Base-by-base conservation (phyloP, 192 early-diverging fungal species). In the Coemansia sp. region DNA sequence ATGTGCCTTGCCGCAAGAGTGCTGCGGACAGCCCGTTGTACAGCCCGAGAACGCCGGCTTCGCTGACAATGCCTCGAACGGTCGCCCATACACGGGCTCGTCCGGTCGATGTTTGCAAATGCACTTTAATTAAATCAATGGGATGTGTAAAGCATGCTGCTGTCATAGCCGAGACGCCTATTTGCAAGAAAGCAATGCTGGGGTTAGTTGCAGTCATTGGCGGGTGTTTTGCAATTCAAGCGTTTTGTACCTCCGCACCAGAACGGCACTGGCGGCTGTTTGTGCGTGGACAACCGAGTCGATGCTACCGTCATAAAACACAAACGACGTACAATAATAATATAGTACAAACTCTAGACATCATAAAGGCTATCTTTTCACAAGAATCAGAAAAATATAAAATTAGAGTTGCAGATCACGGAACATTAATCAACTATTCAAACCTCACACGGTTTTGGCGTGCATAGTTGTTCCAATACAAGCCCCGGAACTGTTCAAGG, bases 121-220 rank as follows among this genome's bases (percentile, higher is more conserved):
- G 88, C 32, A 98, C 96, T 69, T 98, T 96, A 53, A 91, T 82
- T 49, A 93, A 76, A 73, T 95, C 93, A 43, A 97, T 84, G 50
- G 91, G 89, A 76, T 96, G 90, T 2, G 87, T 89, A 32, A 91
- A 87, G 14, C 87, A 81, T 1, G 65, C 68, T n/a, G 78, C 78
- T 8, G 73, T 63, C 78, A 81, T 81, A 0, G 78, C 72, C 52
- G 78, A 70, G 24, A 81, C 72, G 25, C 78, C 78, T 81, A 70
- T 22, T 60, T 15, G 23, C 29, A 47, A 3, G 25, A 60, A 24
- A 4, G 24, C 43, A 17, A 5, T 22, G 58, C 37, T 8, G 6
- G 37, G 0, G 37, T 8, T 21, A 21, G 19, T 21, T 21, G 19
- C 19, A 21, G 19, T 21, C 19, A 21, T 21, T 21, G 19, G 0